Conservation (phyloP, 768 basidiomycete genomes). For the Calocybe indica region DNA sequence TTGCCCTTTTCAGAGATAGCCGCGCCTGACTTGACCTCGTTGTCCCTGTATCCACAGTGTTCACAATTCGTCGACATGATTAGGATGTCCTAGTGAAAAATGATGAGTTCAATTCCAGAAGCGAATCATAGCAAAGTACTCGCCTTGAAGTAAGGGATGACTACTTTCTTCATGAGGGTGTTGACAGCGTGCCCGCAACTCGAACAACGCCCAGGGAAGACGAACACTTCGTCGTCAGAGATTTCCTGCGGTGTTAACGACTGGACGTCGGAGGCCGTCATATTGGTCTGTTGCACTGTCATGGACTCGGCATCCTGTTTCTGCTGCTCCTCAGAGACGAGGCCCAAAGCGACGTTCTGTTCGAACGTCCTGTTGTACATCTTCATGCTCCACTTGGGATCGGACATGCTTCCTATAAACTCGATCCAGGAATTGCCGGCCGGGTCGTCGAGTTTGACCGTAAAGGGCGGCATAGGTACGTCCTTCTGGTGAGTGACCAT, state of each 20-base stretch:
- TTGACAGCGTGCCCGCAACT: constrained; percentile 79
- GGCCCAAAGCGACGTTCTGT: constrained; percentile 77
- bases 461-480: constrained; percentile 65
- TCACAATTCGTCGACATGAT: constrained; percentile 99
- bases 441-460: constrained; percentile 85
- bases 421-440: constrained; percentile 97
- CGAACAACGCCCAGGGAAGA: constrained; percentile 84
- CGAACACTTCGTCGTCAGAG: constrained; percentile 79
- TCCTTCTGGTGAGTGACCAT: constrained; percentile 35
- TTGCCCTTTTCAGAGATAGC: constrained; percentile 79
- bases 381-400: constrained; percentile 89
- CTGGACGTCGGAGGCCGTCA: neutral
- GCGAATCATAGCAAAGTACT: constrained; percentile 5
- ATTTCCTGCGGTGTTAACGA: constrained; percentile 15
- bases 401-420: constrained; percentile 78
- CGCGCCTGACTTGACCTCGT: constrained; percentile 70
- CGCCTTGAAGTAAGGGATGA: constrained; percentile 97
- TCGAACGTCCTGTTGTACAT: constrained; percentile 74
- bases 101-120: neutral
- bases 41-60: constrained; percentile 92
- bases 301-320: neutral
- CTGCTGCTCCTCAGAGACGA: constrained; percentile 48
- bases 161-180: constrained; percentile 94
- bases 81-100: constrained; percentile 66
- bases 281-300: neutral